Evolutionary conservation across 1,139 yeast genomes (phyloP), one percentile per base, ranked within the genome.

Genomic region (Oligophagozyma castellii): DNA sequence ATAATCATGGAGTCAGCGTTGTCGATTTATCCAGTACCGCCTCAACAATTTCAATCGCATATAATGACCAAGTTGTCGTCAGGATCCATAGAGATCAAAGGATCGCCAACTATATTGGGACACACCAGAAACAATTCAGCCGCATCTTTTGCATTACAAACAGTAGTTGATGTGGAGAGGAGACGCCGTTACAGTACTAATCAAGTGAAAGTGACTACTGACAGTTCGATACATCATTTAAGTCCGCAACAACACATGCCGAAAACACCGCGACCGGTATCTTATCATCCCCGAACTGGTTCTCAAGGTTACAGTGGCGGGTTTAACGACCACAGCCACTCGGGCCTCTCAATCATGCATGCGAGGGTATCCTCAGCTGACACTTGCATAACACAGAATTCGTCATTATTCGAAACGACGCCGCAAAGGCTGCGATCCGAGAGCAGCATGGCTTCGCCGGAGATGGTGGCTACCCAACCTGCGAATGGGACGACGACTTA

Each of bases 121-220:
- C 56, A 53, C 29, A 38, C 36, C 16, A 44, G 56, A 33, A 46
- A 44, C 18, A 46, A 48, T 27, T 51, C 57, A 12, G 56, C 78
- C 5, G 81, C 81, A 6, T 70, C 78, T 26, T 48, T 62, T 35
- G 83, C 76, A 8, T 57, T 75, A 37, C 78, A 73, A 45, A 81
- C 83, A 0, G 75, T 74, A 28, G 80, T 72, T 11, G 66, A 65
- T 37, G 71, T 70, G 5, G 71, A 65, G 28, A 33, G 46, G 22
- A n/a, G n/a, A n/a, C n/a, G n/a, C n/a, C n/a, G n/a, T n/a, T n/a
- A n/a, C n/a, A n/a, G n/a, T n/a, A n/a, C n/a, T n/a, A n/a, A n/a
- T n/a, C n/a, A n/a, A n/a, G n/a, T n/a, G n/a, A n/a, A n/a, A n/a
- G n/a, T n/a, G n/a, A n/a, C n/a, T n/a, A n/a, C n/a, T n/a, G n/a